Evolutionary conservation across 2,329 filamentous ascomycete species (phyloP), one percentile per base, ranked within the genome.

Genomic region (Neonectria ditissima): DNA sequence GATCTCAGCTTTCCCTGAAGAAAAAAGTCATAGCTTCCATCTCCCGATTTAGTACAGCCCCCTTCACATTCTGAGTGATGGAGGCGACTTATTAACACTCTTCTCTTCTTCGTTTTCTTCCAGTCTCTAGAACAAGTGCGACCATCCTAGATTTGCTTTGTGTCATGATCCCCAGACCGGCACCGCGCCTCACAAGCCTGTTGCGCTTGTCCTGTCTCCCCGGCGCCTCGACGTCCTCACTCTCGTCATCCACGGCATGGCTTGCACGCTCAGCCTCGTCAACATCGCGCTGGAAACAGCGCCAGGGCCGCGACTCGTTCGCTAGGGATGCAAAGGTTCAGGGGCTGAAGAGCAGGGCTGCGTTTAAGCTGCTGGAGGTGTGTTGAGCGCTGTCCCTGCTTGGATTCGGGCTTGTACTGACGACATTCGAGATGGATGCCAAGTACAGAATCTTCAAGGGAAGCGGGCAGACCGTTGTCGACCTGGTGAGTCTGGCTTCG

Each of bases 301-400:
- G 96, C 20, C 94, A 97, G 75, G 82, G 82, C 41, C 85, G 80
- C 43, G 96, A 99, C 80, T 80, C 79, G 18, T 97, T 89, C 76
- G 87, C 91, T 0, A 87, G 87, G 59, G 88, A 92, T 71, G 94
- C 96, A 48, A 91, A 89, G 74, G 89, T 97, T 2, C 86, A 92
- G 69, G 91, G 91, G 0, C 81, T 97, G 62, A 97, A 95, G 79
- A 97, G 93, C 73, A 89, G 96, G 66, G 96, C 96, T 26, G 96
- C 94, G 0, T 97, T 96, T 79, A 99, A 99, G 79, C 83, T 99
- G 10, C 80, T 97, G 18, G 92, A 97, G 84, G 93, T 93, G 75
- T 32, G 73, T 11, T 28, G 7, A 11, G 13, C 8, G 8, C 2
- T 6, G 14, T 8, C 16, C 14, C 10, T 22, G 41, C 41, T 4